These are phyloP conservation scores for Acanthamoeba polyphaga DNA, from an alignment of 208 protist genomes.

Conservation along the genomic window DNA sequence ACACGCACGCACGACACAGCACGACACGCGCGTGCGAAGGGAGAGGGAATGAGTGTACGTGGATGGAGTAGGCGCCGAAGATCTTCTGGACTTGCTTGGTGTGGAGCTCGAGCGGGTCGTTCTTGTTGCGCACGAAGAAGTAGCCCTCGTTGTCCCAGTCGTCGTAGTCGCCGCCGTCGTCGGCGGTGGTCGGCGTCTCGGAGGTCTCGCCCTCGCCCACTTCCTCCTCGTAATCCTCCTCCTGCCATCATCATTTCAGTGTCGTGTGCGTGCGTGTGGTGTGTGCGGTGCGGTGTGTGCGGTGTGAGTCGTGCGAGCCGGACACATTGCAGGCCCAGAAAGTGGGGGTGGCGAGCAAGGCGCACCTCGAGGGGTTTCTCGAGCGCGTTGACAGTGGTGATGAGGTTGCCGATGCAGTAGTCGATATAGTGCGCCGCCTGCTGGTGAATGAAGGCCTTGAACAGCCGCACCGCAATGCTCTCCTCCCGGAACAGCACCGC, in stretches of 20 bases:
- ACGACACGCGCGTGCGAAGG: too few species aligned
- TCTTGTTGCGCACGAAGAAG: conserved; percentile 45
- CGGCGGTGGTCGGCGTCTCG: background rate
- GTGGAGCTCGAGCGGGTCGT: conserved; percentile 30
- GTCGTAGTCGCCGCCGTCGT: conserved; percentile 17
- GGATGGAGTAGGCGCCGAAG: conserved; percentile 55
- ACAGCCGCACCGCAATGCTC: conserved; percentile 7
- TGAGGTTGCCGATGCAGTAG: background rate
- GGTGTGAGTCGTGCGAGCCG: too few species aligned
- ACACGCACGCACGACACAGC: background rate
- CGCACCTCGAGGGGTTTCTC: background rate
- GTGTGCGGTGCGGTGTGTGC: background rate
- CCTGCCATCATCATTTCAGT: background rate
- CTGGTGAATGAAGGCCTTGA: background rate
- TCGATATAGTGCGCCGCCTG: background rate
- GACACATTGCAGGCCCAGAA: background rate
- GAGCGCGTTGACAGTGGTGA: background rate
- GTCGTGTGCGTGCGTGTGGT: background rate
- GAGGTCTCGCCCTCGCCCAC: background rate
- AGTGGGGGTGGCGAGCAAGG: background rate
- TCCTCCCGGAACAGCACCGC: background rate
- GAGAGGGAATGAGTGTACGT: background rate
- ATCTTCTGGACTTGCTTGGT: conserved; percentile 49
- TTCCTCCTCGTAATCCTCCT: background rate
- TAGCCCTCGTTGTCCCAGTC: conserved; percentile 49